phyloP scores from a whole-genome alignment of 2,329 filamentous ascomycete species.

The Penicillium sp. region DNA sequence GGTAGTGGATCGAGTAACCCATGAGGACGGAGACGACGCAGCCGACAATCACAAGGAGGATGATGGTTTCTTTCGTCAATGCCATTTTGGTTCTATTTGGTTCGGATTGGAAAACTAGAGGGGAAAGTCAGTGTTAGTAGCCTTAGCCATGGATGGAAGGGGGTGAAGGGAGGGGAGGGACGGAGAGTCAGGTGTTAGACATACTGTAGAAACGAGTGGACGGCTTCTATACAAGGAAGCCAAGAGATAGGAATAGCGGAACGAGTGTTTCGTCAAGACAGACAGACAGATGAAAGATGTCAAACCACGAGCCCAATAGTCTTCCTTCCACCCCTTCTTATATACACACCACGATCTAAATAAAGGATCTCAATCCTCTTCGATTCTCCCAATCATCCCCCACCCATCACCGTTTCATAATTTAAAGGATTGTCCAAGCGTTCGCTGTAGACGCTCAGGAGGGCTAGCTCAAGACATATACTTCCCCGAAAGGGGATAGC shows the following conservation, averaged over 20 bases:
- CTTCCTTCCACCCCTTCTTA: neutral
- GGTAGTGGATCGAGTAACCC: conserved; percentile 34
- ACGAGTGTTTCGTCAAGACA: neutral
- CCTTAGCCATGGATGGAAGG: too few species aligned
- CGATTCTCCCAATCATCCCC: neutral
- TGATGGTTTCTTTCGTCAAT: conserved; percentile 21
- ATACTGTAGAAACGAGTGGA: neutral
- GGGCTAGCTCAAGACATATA: neutral
- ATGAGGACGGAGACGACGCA: conserved; percentile 34
- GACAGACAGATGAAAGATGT: neutral
- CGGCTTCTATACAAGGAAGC: neutral
- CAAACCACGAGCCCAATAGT: neutral
- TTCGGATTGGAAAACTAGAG: neutral
- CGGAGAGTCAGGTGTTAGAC: neutral
- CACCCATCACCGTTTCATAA: neutral
- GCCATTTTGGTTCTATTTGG: conserved; percentile 7
- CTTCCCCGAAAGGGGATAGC: conserved; percentile 9
- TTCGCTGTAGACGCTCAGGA: neutral
- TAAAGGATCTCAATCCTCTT: neutral
- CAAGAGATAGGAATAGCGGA: neutral
- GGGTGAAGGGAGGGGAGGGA: too few species aligned
- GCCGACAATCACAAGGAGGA: conserved; percentile 25
- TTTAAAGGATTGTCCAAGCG: neutral
- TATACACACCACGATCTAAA: neutral
- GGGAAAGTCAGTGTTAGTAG: neutral